Base-by-base conservation (phyloP, 2,329 filamentous ascomycete genomes). In the Fusarium sp. region DNA sequence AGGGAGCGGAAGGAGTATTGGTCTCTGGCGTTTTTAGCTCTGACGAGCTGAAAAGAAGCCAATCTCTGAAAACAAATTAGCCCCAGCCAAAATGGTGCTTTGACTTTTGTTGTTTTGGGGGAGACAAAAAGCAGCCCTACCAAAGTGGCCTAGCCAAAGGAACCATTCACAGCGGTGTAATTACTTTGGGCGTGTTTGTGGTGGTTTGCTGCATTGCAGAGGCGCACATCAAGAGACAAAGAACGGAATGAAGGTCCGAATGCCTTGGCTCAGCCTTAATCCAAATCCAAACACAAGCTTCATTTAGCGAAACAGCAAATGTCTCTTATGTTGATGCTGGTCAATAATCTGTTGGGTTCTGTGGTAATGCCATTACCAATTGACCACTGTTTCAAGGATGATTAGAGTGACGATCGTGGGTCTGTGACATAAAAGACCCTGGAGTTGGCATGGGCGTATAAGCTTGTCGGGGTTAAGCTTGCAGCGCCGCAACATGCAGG, bases 401-500 rank as follows among this genome's bases (percentile, higher is more conserved):
- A 13, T 36, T n/a, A 38, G 25, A 27, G 31, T n/a, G 29, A 47
- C n/a, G 25, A 45, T 53, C 44, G 44, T 58, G 47, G 58, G 36
- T 53, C 47, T 22, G 64, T 47, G 65, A 68, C 50, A 69, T 61
- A 62, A 38, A 45, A 15, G 65, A 69, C 65, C 65, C 65, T 44
- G 68, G 38, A 38, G 38, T 58, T 57, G 39, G 44, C 47, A 53
- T 68, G 57, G 68, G 68, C 60, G 53, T 55, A 65, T 71, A 71
- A 71, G 69, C 68, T 71, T 71, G 60, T 63, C 27, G 49, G 38
- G 29, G 12, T 65, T 65, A 71, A 71, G 53, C 69, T 69, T 55
- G 58, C 68, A 68, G 57, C 35, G 45, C 35, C 31, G 42, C 42
- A 61, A 1, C 46, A 69, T 49, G 68, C 46, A 20, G 6, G 2